Evolutionary conservation across 352 stramenopile genomes (phyloP).

Genomic region (Globisporangium viniferum): DNA sequence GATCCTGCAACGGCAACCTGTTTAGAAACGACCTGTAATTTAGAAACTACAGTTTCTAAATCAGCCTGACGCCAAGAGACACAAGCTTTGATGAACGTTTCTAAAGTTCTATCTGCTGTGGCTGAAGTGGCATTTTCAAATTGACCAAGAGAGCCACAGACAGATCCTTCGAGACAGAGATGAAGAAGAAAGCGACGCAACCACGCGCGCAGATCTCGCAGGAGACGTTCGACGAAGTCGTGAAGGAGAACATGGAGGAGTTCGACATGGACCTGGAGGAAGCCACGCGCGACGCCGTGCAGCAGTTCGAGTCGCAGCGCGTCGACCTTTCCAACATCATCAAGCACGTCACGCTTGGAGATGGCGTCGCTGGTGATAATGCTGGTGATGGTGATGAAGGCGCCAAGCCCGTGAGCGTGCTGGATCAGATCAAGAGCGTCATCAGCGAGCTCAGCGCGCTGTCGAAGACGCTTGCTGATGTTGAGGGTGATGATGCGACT

Average conservation of each 20-base stretch:
- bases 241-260: constrained; percentile 88
- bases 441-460: constrained; percentile 19
- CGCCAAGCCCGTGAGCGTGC: constrained; percentile 16
- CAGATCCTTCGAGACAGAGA: constrained; percentile 9
- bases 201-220: constrained; percentile 79
- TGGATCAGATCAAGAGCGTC: constrained; percentile 31
- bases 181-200: constrained; percentile 21
- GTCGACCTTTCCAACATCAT: constrained; percentile 87
- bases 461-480: background rate
- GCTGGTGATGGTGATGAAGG: background rate
- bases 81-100: background rate
- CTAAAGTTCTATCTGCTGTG: constrained; percentile 4
- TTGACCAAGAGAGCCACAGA: background rate
- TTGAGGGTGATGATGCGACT: constrained; percentile 7
- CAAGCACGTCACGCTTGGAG: constrained; percentile 27
- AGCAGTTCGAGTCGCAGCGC: constrained; percentile 85
- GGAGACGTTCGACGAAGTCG: constrained; percentile 88
- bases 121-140: constrained; percentile 1
- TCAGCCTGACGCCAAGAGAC: no score
- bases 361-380: background rate
- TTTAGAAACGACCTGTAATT: constrained; percentile 11
- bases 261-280: constrained; percentile 87
- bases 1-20: background rate
- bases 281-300: constrained; percentile 69
- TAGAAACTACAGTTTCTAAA: background rate